Conservation (phyloP, 1,284 basidiomycete genomes). For the Cutaneotrichosporon cavernicola region DNA sequence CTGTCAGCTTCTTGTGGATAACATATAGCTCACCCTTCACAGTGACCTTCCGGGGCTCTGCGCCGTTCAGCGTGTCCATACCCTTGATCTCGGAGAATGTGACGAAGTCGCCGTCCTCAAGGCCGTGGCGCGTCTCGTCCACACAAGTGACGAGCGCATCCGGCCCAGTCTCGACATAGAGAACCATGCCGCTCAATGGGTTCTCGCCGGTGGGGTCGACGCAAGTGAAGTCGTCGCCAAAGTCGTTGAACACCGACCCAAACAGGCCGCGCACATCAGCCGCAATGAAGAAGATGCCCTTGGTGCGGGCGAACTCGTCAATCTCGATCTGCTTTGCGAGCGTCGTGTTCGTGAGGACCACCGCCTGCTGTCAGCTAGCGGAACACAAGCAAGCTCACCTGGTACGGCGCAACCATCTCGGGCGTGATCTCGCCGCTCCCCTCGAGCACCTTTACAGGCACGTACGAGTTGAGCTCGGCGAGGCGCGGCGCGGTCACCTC, state of each 20-base stretch:
- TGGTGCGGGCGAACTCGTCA: slow-evolving; percentile 86
- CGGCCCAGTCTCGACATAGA: slow-evolving; percentile 76
- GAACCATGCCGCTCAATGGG: slow-evolving; percentile 91
- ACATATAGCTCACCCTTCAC: slow-evolving; percentile 67
- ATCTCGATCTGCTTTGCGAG: slow-evolving; percentile 86
- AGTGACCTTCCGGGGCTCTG: slow-evolving; percentile 84
- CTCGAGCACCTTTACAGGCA: slow-evolving; percentile 82
- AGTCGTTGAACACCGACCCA: slow-evolving; percentile 96
- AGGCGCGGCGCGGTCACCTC: slow-evolving; percentile 83
- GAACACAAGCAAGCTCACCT: slow-evolving; percentile 58
- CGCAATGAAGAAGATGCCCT: slow-evolving; percentile 88
- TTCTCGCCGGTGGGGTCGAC: slow-evolving; percentile 95
- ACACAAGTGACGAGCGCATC: slow-evolving; percentile 94
- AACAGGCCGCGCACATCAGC: slow-evolving; percentile 93
- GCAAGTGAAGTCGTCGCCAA: slow-evolving; percentile 89
- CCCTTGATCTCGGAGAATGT: slow-evolving; percentile 98
- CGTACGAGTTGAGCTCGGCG: slow-evolving; percentile 94
- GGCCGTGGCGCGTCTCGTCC: slow-evolving; percentile 94
- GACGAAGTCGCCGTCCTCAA: slow-evolving; percentile 97
- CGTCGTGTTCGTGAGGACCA: slow-evolving; percentile 80
- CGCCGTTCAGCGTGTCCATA: slow-evolving; percentile 86
- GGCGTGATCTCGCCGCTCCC: slow-evolving; percentile 70
- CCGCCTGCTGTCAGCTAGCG: slow-evolving; percentile 59
- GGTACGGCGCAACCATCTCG: slow-evolving; percentile 80
- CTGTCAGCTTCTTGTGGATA: slow-evolving; percentile 7